phyloP scores from a whole-genome alignment of 78 protist genomes.

The Pigoraptor vietnamica region DNA sequence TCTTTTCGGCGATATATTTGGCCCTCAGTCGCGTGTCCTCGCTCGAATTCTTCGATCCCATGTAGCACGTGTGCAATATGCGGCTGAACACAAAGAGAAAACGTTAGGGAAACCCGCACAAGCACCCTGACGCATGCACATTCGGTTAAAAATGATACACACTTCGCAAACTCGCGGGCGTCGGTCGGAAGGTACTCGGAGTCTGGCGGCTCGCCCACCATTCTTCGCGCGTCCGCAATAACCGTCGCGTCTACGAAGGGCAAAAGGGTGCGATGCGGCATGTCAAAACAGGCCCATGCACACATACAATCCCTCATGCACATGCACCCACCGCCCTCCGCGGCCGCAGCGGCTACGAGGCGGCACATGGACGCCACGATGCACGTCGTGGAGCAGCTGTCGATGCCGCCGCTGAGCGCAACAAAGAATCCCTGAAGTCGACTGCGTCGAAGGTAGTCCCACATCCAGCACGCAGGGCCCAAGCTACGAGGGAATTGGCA shows the following conservation, averaged over 20 bases:
- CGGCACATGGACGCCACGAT: slow-evolving; percentile 70
- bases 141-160: not conserved
- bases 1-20: not conserved
- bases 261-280: too few relatives aligned
- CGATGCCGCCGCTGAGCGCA: slow-evolving; percentile 87
- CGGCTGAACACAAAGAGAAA: slow-evolving; percentile 7
- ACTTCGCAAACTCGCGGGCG: not conserved
- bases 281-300: too few relatives aligned
- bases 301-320: not conserved
- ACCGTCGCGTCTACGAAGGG: too few relatives aligned
- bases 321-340: too few relatives aligned
- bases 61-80: slow-evolving; percentile 55
- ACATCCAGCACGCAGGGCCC: slow-evolving; percentile 84
- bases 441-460: slow-evolving; percentile 87
- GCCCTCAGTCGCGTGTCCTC: slow-evolving; percentile 55
- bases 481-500: not conserved
- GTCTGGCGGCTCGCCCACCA: too few relatives aligned
- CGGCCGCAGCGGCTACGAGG: slow-evolving; percentile 29
- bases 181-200: too few relatives aligned
- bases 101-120: too few relatives aligned
- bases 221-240: too few relatives aligned
- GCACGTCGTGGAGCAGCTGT: slow-evolving; percentile 65
- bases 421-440: slow-evolving; percentile 69
- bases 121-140: not conserved
- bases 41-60: slow-evolving; percentile 56